These are phyloP conservation scores for Rosa chinensis DNA, from an alignment of 306 rosid genomes.

Conservation along the genomic window DNA sequence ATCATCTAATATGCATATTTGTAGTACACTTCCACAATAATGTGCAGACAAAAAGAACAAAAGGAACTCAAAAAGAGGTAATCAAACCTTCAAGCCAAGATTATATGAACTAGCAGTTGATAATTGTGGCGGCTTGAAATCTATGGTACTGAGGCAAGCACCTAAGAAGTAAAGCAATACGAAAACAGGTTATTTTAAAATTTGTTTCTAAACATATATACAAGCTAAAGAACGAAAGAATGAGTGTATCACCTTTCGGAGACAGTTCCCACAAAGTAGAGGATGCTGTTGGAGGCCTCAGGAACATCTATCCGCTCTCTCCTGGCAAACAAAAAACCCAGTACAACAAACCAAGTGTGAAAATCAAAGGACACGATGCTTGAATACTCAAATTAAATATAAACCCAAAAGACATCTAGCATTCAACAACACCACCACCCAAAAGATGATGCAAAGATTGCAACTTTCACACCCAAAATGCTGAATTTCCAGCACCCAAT, in stretches of 20 bases:
- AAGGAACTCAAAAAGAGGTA: conserved; percentile 10
- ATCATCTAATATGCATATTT: not conserved
- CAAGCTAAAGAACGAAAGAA: conserved; percentile 11
- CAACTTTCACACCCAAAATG: not conserved
- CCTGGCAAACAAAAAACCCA: no score
- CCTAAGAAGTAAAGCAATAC: conserved; percentile 45
- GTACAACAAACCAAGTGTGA: not conserved
- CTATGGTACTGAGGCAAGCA: conserved; percentile 26
- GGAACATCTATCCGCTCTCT: conserved; percentile 47
- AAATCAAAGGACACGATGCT: not conserved
- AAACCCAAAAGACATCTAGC: no score
- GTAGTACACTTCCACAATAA: not conserved
- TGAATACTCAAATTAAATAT: no score
- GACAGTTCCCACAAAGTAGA: conserved; percentile 45
- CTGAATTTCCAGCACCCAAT: no score
- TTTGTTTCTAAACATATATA: not conserved
- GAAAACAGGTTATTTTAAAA: conserved; percentile 11
- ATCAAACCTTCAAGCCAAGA: conserved; percentile 56
- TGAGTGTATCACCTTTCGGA: conserved; percentile 39
- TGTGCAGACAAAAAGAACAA: conserved; percentile 1
- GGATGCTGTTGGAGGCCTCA: conserved; percentile 45
- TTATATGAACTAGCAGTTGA: conserved; percentile 50
- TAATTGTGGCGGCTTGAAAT: conserved; percentile 41
- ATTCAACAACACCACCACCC: no score
- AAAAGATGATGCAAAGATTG: not conserved